Evolutionary conservation across 495 filamentous ascomycete species (phyloP), one percentile per base, ranked within the genome.

Genomic region (Xylaria intraflava): DNA sequence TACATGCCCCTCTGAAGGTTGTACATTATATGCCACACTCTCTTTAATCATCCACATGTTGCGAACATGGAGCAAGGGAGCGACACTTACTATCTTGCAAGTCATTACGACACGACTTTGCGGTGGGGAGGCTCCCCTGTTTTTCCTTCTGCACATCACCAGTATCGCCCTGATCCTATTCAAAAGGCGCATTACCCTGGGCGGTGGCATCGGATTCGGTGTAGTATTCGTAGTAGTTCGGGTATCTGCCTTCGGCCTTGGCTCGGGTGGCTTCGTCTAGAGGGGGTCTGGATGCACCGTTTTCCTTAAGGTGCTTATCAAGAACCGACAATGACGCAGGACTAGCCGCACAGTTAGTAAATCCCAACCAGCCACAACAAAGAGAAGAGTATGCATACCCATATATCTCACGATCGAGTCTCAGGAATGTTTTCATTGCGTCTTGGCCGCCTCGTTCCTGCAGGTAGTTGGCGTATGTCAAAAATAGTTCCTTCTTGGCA

Each of bases 381-480:
- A 22, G 31, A n/a, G 29, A 49, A 39, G 27, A 40, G 29, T 46
- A 23, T 27, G 76, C 79, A 62, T 75, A 82, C 81, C 94, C 93
- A 62, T 92, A 90, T 26, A 96, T 76, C 67, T 96, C 88, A 33
- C 83, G 80, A 66, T 99, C 93, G 27, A 99, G 68, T 41, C 71
- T 69, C 70, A 97, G 74, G 65, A 89, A 95, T 62, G 93, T 87
- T 68, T 92, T 91, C 65, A 89, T 89, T 0, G 87, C 80, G 33
- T 88, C 83, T 55, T 88, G 83, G n/a, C 81, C 83, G 1, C 92
- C 90, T 44, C 89, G 76, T 58, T 96, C 84, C 42, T 93, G 83
- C 23, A 99, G 73, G 65, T 94, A 97, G 10, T 76, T 71, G 77
- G 95, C 83, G 69, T 96, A 99, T 49, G 78, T 72, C 61, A 88